Conservation (phyloP, 768 basidiomycete species). For the Ramaria sp. region DNA sequence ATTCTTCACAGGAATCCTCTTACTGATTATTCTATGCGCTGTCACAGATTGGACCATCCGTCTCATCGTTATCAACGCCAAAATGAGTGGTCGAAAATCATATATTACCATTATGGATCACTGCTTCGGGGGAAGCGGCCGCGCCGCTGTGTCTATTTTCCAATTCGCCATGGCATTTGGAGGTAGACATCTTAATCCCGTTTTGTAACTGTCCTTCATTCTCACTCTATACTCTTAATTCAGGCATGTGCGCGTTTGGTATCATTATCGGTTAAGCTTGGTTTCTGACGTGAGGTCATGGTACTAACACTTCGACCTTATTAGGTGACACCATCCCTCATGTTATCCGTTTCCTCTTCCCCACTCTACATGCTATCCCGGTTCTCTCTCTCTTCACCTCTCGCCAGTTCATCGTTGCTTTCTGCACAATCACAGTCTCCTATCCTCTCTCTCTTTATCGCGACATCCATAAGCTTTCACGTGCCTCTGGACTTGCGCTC, state of each 20-base stretch:
- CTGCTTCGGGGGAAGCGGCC: slow-evolving; percentile 86
- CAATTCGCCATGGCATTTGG: slow-evolving; percentile 98
- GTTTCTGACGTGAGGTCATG: not conserved
- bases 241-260: slow-evolving; percentile 96
- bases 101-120: slow-evolving; percentile 93
- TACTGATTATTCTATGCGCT: slow-evolving; percentile 67
- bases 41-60: slow-evolving; percentile 99
- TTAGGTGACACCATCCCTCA: slow-evolving; percentile 91
- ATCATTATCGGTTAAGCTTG: slow-evolving; percentile 67
- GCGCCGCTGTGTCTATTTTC: slow-evolving; percentile 90
- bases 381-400: slow-evolving; percentile 70
- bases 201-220: not conserved
- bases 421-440: slow-evolving; percentile 82
- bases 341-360: slow-evolving; percentile 82
- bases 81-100: slow-evolving; percentile 83
- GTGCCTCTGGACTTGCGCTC: slow-evolving; percentile 84
- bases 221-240: not conserved
- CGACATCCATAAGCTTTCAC: slow-evolving; percentile 93
- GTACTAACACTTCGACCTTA: not conserved
- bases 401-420: slow-evolving; percentile 79
- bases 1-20: slow-evolving; percentile 76
- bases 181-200: slow-evolving; percentile 35
- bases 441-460: slow-evolving; percentile 94
- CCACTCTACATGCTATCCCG: slow-evolving; percentile 49
- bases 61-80: slow-evolving; percentile 90